A percentile compares a stretch with the other conserved stretches of the same genome.
phyloP scores from a whole-genome alignment of 2,329 filamentous ascomycete species.

The Monosporascus sp. region DNA sequence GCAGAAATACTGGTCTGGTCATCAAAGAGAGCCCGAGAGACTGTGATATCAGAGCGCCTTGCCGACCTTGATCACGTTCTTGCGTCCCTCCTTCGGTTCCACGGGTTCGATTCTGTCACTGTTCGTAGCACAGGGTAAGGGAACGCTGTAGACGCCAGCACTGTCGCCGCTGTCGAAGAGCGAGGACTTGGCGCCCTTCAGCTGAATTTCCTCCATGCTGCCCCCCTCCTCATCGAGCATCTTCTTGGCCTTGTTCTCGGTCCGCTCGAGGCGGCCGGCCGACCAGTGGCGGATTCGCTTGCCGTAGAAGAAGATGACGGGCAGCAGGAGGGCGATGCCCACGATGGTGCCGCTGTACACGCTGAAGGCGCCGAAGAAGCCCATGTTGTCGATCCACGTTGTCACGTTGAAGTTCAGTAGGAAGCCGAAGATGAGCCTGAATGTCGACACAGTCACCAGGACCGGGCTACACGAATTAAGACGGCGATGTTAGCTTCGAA shows the following conservation, averaged over 20 bases:
- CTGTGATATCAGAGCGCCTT: background rate
- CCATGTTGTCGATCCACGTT: conserved; percentile 13
- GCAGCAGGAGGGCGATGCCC: conserved; percentile 6
- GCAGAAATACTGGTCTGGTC: too few species aligned
- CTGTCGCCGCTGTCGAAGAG: background rate
- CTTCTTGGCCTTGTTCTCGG: background rate
- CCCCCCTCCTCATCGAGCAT: background rate
- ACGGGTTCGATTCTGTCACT: too few species aligned
- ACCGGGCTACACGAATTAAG: conserved; percentile 10
- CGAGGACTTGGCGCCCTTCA: background rate
- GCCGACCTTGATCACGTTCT: background rate
- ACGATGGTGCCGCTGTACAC: conserved; percentile 11
- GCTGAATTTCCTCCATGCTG: background rate
- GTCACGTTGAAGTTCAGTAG: conserved; percentile 11
- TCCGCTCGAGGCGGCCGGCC: background rate
- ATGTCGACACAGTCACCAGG: conserved; percentile 15
- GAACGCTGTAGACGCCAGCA: background rate
- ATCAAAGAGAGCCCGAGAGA: too few species aligned
- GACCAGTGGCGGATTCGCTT: conserved; percentile 3
- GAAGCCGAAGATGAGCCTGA: conserved; percentile 18
- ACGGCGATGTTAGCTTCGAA: background rate
- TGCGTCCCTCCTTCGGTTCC: background rate
- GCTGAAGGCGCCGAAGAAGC: conserved; percentile 9
- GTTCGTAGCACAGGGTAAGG: background rate
- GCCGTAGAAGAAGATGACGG: conserved; percentile 14